Conservation (phyloP, 73 alveolate genomes). For the Tetrahymena thermophila region DNA sequence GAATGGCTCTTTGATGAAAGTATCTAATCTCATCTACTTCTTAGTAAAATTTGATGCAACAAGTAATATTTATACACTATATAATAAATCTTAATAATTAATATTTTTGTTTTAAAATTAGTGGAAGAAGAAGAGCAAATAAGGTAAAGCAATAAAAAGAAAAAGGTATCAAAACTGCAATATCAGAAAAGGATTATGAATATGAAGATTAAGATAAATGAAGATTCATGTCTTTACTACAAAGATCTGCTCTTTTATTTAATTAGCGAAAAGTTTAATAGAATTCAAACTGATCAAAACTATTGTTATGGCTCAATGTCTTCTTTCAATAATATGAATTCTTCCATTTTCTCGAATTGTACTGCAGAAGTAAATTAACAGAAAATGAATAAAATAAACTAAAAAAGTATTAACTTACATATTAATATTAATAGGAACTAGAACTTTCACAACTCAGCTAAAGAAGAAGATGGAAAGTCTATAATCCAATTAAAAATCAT, state of each 20-base stretch:
- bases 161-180: background rate
- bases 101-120: background rate
- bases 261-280: background rate
- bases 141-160: background rate
- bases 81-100: background rate
- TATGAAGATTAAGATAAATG: background rate
- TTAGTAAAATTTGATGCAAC: background rate
- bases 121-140: background rate
- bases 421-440: background rate
- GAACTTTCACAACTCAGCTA: background rate
- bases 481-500: background rate
- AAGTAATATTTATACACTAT: background rate
- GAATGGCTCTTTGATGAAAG: background rate
- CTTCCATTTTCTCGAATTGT: background rate
- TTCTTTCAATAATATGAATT: background rate
- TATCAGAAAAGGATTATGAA: background rate
- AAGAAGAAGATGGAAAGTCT: background rate
- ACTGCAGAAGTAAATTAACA: background rate
- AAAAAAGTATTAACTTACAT: background rate
- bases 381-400: background rate
- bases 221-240: background rate
- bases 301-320: background rate
- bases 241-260: background rate
- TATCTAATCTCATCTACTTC: background rate
- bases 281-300: background rate